Evolutionary conservation across 768 basidiomycete genomes (phyloP), one percentile per base, ranked within the genome.

Genomic region (Termitomyces sp.): DNA sequence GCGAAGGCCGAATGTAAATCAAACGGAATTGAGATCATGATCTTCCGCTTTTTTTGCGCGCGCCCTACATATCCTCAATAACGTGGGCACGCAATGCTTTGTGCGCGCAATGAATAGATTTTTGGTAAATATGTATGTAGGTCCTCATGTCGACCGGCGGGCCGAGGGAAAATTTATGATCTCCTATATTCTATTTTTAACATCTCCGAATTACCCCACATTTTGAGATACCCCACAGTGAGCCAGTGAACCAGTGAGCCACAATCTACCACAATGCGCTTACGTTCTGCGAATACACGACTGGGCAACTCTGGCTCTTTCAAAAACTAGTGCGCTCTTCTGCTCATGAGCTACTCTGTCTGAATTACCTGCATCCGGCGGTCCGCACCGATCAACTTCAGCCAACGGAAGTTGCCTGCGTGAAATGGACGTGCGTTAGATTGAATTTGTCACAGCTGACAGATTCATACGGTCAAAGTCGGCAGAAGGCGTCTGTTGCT

Each of bases 1-100:
- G 50, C 50, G 37, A 50, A 5, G 26, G 37, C 50, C 50, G 50
- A 37, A 50, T n/a, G 50, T 15, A 51, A 51, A 51, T 51, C 50
- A 51, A 51, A 30, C 50, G 50, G 41, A 38, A 51, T 8, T 9
- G 2, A n/a, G 46, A 48, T 48, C n/a, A 35, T 41, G 17, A 19
- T 49, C 35, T 35, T 49, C 33, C 48, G 33, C 33, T 21, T 37
- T 19, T 35, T 8, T 48, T 19, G 17, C 5, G 19, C 19, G 19
- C 26, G 17, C 45, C 35, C 12, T 12, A 11, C 17, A 31, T 14
- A 48, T 17, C 21, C 21, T 21, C 7, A 35, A 14, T 35, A 15
- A 2, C 23, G 33, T 49, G 21, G 21, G 48, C 19, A 12, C 12
- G 17, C 38, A 6, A 38, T 38, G 17, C 5, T 35, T 35, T 35